Conservation (phyloP, 768 basidiomycete species). For the Rhizopogon vulgaris region DNA sequence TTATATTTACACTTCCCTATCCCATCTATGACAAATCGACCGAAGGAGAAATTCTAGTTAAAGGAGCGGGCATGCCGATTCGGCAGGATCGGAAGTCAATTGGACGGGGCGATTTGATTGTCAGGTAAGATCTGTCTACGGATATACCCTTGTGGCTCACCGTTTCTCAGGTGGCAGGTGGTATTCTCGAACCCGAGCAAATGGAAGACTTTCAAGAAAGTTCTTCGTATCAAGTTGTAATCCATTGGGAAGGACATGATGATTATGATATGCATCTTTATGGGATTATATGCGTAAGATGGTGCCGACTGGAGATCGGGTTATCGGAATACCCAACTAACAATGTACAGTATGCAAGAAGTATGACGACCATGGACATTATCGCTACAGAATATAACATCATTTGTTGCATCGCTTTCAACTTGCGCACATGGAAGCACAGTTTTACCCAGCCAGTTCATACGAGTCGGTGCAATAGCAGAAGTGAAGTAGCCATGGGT, state of each 20-base stretch:
- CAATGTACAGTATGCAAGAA: slow-evolving; percentile 24
- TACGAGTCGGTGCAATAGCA: background rate
- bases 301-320: background rate
- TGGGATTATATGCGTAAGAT: slow-evolving; percentile 7
- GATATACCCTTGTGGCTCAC: background rate
- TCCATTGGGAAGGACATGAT: slow-evolving; percentile 8
- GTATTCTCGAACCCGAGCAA: slow-evolving; percentile 25
- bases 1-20: slow-evolving; percentile 47
- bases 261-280: slow-evolving; percentile 15
- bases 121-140: slow-evolving; percentile 41
- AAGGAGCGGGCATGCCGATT: slow-evolving; percentile 67
- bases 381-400: background rate
- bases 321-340: slow-evolving; percentile 5
- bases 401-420: background rate
- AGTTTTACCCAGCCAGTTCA: background rate
- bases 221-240: slow-evolving; percentile 21
- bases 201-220: slow-evolving; percentile 25
- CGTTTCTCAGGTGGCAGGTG: slow-evolving; percentile 23
- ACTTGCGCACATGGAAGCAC: background rate
- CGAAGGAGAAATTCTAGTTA: slow-evolving; percentile 43
- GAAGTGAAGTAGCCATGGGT: background rate
- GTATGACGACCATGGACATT: slow-evolving; percentile 1
- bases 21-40: slow-evolving; percentile 41
- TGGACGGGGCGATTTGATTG: slow-evolving; percentile 57
- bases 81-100: slow-evolving; percentile 43